Percentiles rank a stretch among this genome's conserved stretches.
These are phyloP conservation scores for Magnusiomyces paraingens DNA, from an alignment of 1,139 yeast genomes.

Conservation along the genomic window DNA sequence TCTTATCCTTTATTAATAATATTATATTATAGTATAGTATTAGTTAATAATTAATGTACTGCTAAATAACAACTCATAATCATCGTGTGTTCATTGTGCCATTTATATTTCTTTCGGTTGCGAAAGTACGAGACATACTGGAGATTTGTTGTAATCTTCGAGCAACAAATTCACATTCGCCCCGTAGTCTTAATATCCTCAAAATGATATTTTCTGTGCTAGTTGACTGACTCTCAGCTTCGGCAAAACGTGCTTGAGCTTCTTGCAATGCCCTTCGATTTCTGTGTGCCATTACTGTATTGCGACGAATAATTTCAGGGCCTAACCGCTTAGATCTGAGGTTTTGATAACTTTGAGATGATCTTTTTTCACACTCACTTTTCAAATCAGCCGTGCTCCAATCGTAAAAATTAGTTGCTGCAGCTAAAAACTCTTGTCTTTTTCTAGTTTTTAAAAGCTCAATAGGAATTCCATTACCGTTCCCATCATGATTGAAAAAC, in stretches of 20 bases:
- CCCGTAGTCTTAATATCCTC: constrained; percentile 45
- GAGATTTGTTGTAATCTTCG: constrained; percentile 57
- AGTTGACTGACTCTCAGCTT: constrained; percentile 49
- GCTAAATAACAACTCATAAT: no score
- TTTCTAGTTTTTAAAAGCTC: constrained; percentile 56
- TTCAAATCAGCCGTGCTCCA: constrained; percentile 45
- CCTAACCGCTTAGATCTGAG: constrained; percentile 31
- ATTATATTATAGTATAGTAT: no score
- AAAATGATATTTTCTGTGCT: constrained; percentile 65
- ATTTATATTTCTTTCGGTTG: constrained; percentile 47
- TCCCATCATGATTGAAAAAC: constrained; percentile 76
- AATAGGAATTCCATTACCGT: constrained; percentile 57
- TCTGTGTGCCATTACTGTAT: constrained; percentile 69
- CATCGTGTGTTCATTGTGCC: not conserved
- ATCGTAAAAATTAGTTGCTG: constrained; percentile 65
- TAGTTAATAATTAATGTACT: no score
- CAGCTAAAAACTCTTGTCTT: constrained; percentile 52
- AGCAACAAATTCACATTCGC: constrained; percentile 44
- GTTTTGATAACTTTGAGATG: constrained; percentile 27
- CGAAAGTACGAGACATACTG: constrained; percentile 53
- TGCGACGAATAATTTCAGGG: constrained; percentile 54
- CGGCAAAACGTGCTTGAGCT: constrained; percentile 46
- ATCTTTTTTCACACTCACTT: constrained; percentile 52
- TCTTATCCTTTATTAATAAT: no score
- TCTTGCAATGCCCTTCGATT: constrained; percentile 53